Evolutionary conservation across 2,329 filamentous ascomycete genomes (phyloP).

Genomic region (Diaporthe velutina): DNA sequence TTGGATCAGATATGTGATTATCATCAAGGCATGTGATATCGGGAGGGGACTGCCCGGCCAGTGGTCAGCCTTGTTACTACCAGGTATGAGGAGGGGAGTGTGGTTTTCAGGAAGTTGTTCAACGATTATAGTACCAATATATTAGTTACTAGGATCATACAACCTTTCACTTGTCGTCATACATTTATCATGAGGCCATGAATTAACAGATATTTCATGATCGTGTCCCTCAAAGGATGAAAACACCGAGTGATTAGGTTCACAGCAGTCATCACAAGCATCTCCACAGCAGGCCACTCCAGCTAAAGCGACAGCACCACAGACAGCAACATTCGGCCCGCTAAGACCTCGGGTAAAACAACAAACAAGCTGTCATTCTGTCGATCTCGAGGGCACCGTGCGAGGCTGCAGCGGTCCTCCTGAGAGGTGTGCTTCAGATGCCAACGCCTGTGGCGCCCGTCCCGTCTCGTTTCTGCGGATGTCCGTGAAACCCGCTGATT

Average conservation of each 20-base stretch:
- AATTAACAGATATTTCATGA: too few species aligned
- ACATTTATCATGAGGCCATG: too few species aligned
- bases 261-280: not conserved
- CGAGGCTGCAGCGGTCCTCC: not conserved
- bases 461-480: slow-evolving; percentile 21
- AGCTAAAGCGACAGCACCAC: not conserved
- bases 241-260: not conserved
- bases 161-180: not conserved
- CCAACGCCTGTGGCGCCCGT: slow-evolving; percentile 12
- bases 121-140: not conserved
- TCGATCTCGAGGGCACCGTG: slow-evolving; percentile 4
- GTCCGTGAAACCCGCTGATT: slow-evolving; percentile 17
- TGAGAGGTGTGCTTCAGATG: not conserved
- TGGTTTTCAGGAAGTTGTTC: not conserved
- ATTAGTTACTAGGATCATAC: not conserved
- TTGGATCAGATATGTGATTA: not conserved
- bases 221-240: too few species aligned
- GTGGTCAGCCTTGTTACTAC: not conserved
- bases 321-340: not conserved
- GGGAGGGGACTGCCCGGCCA: not conserved
- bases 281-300: not conserved
- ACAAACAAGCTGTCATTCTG: not conserved
- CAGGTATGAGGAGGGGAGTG: not conserved
- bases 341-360: slow-evolving; percentile 12
- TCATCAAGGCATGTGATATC: not conserved